Evolutionary conservation across 805 yeast genomes (phyloP), one percentile per base, ranked within the genome.

Genomic region (Wickerhamomyces bovis): DNA sequence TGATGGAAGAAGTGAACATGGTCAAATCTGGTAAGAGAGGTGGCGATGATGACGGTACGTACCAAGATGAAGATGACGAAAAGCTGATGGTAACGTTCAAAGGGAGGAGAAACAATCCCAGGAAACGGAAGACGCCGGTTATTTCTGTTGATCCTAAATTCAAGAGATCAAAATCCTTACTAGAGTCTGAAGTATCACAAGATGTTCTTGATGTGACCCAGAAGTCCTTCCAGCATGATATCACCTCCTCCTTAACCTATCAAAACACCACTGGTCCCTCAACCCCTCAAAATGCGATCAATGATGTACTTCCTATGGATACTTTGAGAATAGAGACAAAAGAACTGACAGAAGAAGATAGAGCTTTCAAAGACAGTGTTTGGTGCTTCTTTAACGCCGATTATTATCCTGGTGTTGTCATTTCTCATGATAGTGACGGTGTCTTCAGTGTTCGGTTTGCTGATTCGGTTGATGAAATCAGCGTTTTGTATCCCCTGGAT

Each of bases 351-450:
- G 56, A 55, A 16, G 46, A 49, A 1, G 70, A 69, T 45, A 56
- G 70, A 6, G 22, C 49, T 1, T 65, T 60, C 44, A 55, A 54
- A 18, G 56, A 58, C 16, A 70, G 77, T 40, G 81, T 80, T 2
- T 81, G 83, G 83, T 79, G 77, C 12, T 68, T 70, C 15, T 73
- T 71, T 51, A 69, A 71, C 46, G 66, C 75, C 38, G 73, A 71
- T 41, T 69, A 69, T 59, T 78, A 74, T 51, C 77, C 85, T 0
- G 87, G 83, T 0, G 55, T 60, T 2, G 56, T 78, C 1, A 42
- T 65, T 6, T 47, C 53, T 5, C 50, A 53, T 1, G 56, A 58
- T 13, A 70, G 67, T 4, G 50, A 48, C 4, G 64, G 63, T 53
- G 12, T 33, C 12, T 50, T 51, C 9, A 59, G 63, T 6, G 72